Conservation (phyloP, 2,329 filamentous ascomycete species). For the Acephala macrosclerotiorum region DNA sequence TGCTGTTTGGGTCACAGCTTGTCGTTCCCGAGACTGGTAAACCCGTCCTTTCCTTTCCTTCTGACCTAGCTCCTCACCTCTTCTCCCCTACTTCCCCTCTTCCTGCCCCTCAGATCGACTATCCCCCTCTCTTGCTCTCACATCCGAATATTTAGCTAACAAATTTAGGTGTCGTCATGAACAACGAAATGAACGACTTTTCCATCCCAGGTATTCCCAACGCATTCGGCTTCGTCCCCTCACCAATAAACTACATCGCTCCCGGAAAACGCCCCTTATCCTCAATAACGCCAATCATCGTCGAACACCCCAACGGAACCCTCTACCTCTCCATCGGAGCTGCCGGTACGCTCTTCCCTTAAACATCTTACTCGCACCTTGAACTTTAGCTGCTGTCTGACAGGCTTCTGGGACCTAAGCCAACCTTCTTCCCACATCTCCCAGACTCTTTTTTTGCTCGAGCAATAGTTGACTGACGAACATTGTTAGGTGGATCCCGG, state of each 20-base stretch:
- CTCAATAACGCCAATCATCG: slow-evolving; percentile 81
- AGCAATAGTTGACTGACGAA: too few relatives aligned
- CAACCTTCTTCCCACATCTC: too few relatives aligned
- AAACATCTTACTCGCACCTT: too few relatives aligned
- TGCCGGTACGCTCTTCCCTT: slow-evolving; percentile 49
- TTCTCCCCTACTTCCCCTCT: too few relatives aligned
- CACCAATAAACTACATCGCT: slow-evolving; percentile 80
- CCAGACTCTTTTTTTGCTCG: too few relatives aligned
- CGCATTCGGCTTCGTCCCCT: slow-evolving; percentile 85
- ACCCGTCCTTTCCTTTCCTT: not conserved
- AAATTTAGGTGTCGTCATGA: slow-evolving; percentile 45
- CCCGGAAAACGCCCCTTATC: slow-evolving; percentile 84
- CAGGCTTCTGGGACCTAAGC: too few relatives aligned
- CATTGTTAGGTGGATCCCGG: slow-evolving; percentile 69
- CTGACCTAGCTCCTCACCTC: not conserved
- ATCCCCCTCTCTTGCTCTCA: too few relatives aligned
- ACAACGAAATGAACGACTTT: slow-evolving; percentile 81
- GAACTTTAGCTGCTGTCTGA: too few relatives aligned
- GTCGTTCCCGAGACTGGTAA: slow-evolving; percentile 84
- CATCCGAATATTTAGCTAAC: not conserved
- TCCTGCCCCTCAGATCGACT: too few relatives aligned
- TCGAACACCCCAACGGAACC: slow-evolving; percentile 68
- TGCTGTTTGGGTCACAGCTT: slow-evolving; percentile 81
- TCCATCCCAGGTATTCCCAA: slow-evolving; percentile 81
- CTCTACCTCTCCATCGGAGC: slow-evolving; percentile 77